phyloP scores from a whole-genome alignment of 2,329 filamentous ascomycete genomes.

The Mollisiaceae sp. region DNA sequence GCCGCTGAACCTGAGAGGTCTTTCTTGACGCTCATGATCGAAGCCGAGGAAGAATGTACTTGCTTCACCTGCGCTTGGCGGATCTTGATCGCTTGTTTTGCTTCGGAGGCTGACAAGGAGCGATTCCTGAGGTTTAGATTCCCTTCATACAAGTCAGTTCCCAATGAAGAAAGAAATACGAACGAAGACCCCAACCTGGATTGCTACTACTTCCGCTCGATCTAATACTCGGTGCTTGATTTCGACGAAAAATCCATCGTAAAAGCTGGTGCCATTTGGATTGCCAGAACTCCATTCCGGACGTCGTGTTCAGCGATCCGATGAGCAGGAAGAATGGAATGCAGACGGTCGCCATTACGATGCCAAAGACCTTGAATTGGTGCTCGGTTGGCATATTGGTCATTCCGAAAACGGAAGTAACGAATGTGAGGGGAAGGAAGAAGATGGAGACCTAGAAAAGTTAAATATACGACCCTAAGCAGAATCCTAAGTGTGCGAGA shows the following conservation, averaged over 20 bases:
- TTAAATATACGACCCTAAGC: background rate
- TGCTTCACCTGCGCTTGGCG: constrained; percentile 9
- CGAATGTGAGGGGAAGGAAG: constrained; percentile 66
- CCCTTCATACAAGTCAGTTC: constrained; percentile 8
- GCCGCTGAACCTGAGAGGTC: background rate
- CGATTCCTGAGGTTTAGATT: background rate
- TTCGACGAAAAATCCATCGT: constrained; percentile 16
- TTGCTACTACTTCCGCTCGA: constrained; percentile 6
- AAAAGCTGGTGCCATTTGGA: constrained; percentile 29
- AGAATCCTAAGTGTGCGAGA: background rate
- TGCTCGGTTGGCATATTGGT: constrained; percentile 51
- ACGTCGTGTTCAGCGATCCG: constrained; percentile 50
- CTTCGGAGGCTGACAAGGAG: constrained; percentile 17
- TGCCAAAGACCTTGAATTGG: constrained; percentile 51
- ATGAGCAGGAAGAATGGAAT: constrained; percentile 56
- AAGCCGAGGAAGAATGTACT: background rate
- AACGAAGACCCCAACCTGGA: background rate
- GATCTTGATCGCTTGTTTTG: constrained; percentile 18
- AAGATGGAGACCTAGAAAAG: constrained; percentile 49
- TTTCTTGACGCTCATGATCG: constrained; percentile 1
- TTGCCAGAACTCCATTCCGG: constrained; percentile 40
- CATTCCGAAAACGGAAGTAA: constrained; percentile 63
- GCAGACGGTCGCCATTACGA: constrained; percentile 46
- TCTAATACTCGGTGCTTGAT: background rate
- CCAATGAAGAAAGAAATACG: background rate